Base-by-base conservation (phyloP, 2,329 filamentous ascomycete species). In the Didymosphaeria variabile region DNA sequence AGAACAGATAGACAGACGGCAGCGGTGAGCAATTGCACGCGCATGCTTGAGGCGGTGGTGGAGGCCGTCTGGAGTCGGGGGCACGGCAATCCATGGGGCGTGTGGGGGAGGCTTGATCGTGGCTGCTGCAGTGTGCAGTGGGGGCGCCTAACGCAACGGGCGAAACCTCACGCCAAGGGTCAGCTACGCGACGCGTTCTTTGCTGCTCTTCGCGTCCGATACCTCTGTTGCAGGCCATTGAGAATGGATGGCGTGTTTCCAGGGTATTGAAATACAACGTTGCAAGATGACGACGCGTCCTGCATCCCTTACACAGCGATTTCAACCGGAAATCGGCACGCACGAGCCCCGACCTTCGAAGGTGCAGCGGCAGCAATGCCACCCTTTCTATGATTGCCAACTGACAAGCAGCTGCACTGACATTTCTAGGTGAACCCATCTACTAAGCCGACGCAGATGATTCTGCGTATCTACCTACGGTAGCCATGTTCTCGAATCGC, bases 401-500 rank as follows among this genome's bases (percentile, higher is more conserved):
- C 19, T 45, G 21, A 29, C 40, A 23, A 21, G n/a, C 52, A 31
- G 38, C 31, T 38, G 7, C 17, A 53, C n/a, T 23, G 50, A 23
- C 9, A 13, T 21, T 45, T 0, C 2, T 21, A 17, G 45, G 45
- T 15, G 15, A 29, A 2, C 23, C 7, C 29, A 13, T 31, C 13
- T 21, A 9, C 23, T 10, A 23, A 52, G n/a, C 1, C 31, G 31
- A 23, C 19, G n/a, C n/a, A 38, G 8, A 36, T 47, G 23, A 47
- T 15, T 4, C 45, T 62, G 68, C 64, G n/a, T 73, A 71, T 69
- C 65, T 72, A 44, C 12, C 40, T 21, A 5, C 12, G 5, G 36
- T 40, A 40, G 38, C 45, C 23, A 47, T 47, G 45, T 23, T 47
- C 45, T 31, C 45, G 15, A 47, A 47, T 29, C 45, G 45, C 45